Evolutionary conservation across 768 basidiomycete genomes (phyloP), one percentile per base, ranked within the genome.

Genomic region (Hypholoma sublateritium): DNA sequence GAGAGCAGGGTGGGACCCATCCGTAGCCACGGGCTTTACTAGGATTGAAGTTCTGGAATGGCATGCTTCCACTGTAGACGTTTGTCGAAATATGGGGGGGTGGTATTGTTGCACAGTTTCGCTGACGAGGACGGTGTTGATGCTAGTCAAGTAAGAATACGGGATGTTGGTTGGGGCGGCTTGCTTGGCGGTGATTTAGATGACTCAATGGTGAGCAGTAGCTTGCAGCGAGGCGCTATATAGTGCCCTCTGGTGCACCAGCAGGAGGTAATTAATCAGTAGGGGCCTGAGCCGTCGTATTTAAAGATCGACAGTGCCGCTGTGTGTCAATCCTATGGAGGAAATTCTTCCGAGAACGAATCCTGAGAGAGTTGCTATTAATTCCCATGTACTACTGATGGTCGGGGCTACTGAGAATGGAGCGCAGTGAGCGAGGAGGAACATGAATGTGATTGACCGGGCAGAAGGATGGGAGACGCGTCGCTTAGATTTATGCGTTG

Each of bases 11-110:
- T 5, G 75, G 74, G 11, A 62, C 61, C 4, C 50, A 75, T 14
- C 59, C 56, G 44, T 62, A 64, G 55, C 61, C 67, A 9, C 68
- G 57, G 13, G 68, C 66, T 50, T 63, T 56, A 50, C 64, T 63
- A 14, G 71, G 66, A 43, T 68, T 66, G 56, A 69, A 70, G 22
- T 37, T 54, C 32, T 54, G 42, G 42, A 56, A 49, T 19, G 59
- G 57, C 58, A 62, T 57, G 19, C 25, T 19, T 11, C 32, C 36
- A 14, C 16, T 16, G 13, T 13, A 41, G 17, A 17, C 39, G 16
- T 41, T 5, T 6, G 39, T 5, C 39, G 39, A 41, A 2, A 8
- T 17, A 9, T 17, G 7, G 39, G 39, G 45, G 34, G 39, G 39
- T 39, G 34, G 50, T 45, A 21, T 53, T 12, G 24, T 5, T 13